Base-by-base conservation (phyloP, 257 asterid species). In the Solanum chilense region DNA sequence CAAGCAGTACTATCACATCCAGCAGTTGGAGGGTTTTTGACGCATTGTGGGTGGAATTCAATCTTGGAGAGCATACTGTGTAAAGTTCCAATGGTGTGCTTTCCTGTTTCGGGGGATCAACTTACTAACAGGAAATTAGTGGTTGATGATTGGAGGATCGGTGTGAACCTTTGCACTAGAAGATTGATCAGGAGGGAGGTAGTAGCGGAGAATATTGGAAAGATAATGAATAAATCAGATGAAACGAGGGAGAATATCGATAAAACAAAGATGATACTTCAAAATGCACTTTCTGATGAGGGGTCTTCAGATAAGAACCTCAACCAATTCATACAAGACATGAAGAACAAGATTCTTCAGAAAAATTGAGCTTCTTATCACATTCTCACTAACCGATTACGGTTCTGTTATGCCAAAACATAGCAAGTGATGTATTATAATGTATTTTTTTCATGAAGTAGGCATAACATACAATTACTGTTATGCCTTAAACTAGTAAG, bases 31-130 rank as follows among this genome's bases (percentile, higher is more conserved):
- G 88, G 88, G 3, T 86, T 75, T 49, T 44, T 86, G 45, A 86
- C 86, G 5, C 88, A 86, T 21, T 76, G 88, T 27, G 85, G 88
- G 8, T 86, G 88, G 88, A 86, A 86, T 60, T 86, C 88, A 66
- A 44, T 86, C 47, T n/a, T 86, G 12, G 88, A 86, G 52, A 73
- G 88, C 58, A 31, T 86, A 18, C 58, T 64, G 88, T 77, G 77
- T 64, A 21, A 77, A 31, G 88, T 86, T 41, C 88, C 86, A 21
- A 74, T 86, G 84, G 31, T 86, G 29, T 86, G 88, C 25, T 64
- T 75, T 27, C 88, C 88, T 56, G 49, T 86, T 47, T 13, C 13
- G 1, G 35, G 70, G 6, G 88, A 86, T 86, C 88, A 78, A 75
- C 70, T 42, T 37, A 86, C 88, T 41, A 86, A 64, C 60, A 56